Evolutionary conservation across 805 yeast genomes (phyloP), one percentile per base, ranked within the genome.

Genomic region (Debaryomyces hansenii): DNA sequence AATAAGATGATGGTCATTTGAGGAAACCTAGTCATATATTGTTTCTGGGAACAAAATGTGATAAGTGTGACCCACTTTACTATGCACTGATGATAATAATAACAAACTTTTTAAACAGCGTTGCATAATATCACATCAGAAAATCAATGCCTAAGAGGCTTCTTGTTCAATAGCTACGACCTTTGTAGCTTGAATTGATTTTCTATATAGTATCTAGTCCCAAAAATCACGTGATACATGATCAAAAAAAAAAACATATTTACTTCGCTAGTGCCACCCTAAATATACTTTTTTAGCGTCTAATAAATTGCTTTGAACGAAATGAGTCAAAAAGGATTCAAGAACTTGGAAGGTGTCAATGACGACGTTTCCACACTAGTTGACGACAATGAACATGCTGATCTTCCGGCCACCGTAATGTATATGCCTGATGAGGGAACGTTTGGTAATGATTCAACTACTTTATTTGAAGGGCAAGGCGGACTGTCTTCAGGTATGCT

Each of bases 371-470:
- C 53, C 5, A 51, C 55, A 6, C 40, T 55, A 9, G 46, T 41
- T 14, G 56, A 47, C 12, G 50, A 48, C 18, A 50, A 53, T 27
- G 48, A 41, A 10, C 37, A n/a, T 1, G 11, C 37, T 14, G 44
- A 47, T 28, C 33, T 36, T 18, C 64, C 66, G 1, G 47, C 58
- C 8, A 55, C 46, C 34, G 56, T 57, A 14, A 53, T 62, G 55
- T 71, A 69, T 47, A 53, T 64, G 42, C 68, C 72, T 2, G 65
- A 64, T 31, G 70, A 65, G 34, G 70, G 69, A 12, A 44, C 53
- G 11, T 60, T 68, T 41, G 49, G 55, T 10, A 46, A 53, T 31
- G 70, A 67, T 41, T 50, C 64, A 4, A 48, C 52, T 10, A 65
- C 73, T 1, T 54, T 68, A 15, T 47, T 63, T 11, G 69, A 67